Evolutionary conservation across 108 stramenopile species (phyloP).

Genomic region (Pseudonitzschia pungens): DNA sequence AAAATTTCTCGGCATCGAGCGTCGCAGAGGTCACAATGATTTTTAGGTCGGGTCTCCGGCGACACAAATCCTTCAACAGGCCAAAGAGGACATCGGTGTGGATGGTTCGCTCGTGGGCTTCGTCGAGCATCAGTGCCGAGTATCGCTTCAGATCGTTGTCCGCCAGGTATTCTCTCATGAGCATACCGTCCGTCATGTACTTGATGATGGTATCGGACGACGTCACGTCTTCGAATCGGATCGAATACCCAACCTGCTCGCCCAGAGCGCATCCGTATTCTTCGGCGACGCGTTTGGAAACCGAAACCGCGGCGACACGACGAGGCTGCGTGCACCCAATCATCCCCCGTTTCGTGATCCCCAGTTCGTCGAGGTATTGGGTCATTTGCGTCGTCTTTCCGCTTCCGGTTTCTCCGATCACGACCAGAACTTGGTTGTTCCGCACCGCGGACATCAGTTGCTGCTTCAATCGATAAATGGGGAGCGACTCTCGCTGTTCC

Average conservation of each 20-base stretch:
- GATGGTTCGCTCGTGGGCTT: constrained; percentile 99
- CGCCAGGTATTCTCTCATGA: constrained; percentile 95
- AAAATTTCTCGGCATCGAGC: constrained; percentile 98
- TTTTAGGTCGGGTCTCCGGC: constrained; percentile 88
- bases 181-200: constrained; percentile 99
- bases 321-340: constrained; percentile 99
- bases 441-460: constrained; percentile 82
- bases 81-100: constrained; percentile 99
- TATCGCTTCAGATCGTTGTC: constrained; percentile 91
- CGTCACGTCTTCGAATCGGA: constrained; percentile 98
- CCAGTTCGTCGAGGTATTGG: constrained; percentile 96
- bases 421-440: constrained; percentile 91
- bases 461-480: constrained; percentile 84
- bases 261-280: constrained; percentile 95
- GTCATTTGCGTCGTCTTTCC: constrained; percentile 98
- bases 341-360: constrained; percentile 86
- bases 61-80: constrained; percentile 90
- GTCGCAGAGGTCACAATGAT: constrained; percentile 96
- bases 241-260: constrained; percentile 96
- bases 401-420: constrained; percentile 96
- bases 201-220: constrained; percentile 92
- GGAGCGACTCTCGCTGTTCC: constrained; percentile 95
- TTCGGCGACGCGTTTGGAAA: constrained; percentile 99
- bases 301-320: constrained; percentile 96
- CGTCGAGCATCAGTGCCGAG: constrained; percentile 90